Evolutionary conservation across 1,284 basidiomycete species (phyloP).

Genomic region (Ganoderma leucocontextum): DNA sequence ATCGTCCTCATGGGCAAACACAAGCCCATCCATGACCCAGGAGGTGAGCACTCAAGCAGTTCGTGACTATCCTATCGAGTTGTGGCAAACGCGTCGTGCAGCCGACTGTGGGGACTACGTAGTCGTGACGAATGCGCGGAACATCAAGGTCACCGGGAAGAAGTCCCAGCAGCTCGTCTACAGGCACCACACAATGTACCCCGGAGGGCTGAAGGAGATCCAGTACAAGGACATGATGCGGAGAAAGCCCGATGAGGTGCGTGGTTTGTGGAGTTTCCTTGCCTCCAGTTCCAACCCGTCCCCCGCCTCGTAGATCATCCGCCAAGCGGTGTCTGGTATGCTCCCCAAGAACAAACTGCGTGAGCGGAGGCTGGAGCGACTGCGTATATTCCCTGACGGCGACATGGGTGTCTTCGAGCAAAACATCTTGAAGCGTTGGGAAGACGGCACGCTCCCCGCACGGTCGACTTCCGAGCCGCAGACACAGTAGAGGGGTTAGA

Average conservation of each 20-base stretch:
- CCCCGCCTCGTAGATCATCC: conserved; percentile 76
- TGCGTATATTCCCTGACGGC: conserved; percentile 85
- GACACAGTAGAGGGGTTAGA: conserved; percentile 3
- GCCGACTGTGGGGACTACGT: conserved; percentile 99
- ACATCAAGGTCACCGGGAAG: conserved; percentile 89
- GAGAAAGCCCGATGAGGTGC: conserved; percentile 90
- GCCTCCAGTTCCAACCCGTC: conserved; percentile 5
- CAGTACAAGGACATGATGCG: conserved; percentile 85
- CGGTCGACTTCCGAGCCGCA: conserved; percentile 5
- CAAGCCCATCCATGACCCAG: conserved; percentile 96
- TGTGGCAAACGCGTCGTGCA: conserved; percentile 42
- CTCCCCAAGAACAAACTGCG: conserved; percentile 95
- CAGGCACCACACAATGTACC: conserved; percentile 91
- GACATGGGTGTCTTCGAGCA: conserved; percentile 74
- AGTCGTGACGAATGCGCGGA: conserved; percentile 90
- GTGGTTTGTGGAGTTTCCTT: conserved; percentile 40
- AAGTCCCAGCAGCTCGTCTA: conserved; percentile 92
- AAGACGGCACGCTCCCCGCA: conserved; percentile 69
- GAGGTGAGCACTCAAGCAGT: conserved; percentile 60
- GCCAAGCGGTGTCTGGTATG: conserved; percentile 96
- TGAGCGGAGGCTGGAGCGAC: conserved; percentile 82
- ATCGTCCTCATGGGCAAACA: conserved; percentile 98
- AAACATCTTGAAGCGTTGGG: conserved; percentile 79
- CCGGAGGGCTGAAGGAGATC: conserved; percentile 93
- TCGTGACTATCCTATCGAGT: neutral